Evolutionary conservation across 148 eudicot species (phyloP).

Genomic region (Arctostaphylos glauca): DNA sequence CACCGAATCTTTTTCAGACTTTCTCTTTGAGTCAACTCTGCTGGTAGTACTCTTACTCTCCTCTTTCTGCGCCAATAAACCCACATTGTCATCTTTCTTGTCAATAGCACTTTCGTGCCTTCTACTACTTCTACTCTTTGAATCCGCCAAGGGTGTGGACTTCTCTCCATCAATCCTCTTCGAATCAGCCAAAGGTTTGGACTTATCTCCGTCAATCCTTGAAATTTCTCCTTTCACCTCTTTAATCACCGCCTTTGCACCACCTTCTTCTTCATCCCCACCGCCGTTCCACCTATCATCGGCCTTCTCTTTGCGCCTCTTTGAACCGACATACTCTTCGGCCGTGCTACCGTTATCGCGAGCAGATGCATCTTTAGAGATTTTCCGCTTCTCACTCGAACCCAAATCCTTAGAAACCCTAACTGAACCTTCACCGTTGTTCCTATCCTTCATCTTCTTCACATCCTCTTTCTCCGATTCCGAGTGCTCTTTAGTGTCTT

Average conservation of each 20-base stretch:
- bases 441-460: conserved; percentile 54
- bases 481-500: conserved; percentile 58
- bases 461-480: conserved; percentile 66
- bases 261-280: conserved; percentile 29
- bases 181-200: conserved; percentile 40
- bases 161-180: conserved; percentile 37
- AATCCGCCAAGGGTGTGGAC: conserved; percentile 40
- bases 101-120: conserved; percentile 38
- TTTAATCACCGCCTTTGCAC: conserved; percentile 32
- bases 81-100: conserved; percentile 36
- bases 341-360: conserved; percentile 42
- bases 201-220: conserved; percentile 24
- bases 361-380: conserved; percentile 37
- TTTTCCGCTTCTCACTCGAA: conserved; percentile 71
- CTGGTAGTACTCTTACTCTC: conserved; percentile 50
- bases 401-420: conserved; percentile 55
- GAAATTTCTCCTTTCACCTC: conserved; percentile 36
- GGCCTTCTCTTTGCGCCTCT: conserved; percentile 69
- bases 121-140: conserved; percentile 61
- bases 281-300: conserved; percentile 76
- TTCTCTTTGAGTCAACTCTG: conserved; percentile 57
- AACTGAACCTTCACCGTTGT: conserved; percentile 41
- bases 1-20: conserved; percentile 52
- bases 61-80: conserved; percentile 36
- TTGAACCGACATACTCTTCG: conserved; percentile 52